Evolutionary conservation across 176 grass and related monocot genomes (phyloP), one percentile per base, ranked within the genome.

Genomic region (Cenchrus purpureus): DNA sequence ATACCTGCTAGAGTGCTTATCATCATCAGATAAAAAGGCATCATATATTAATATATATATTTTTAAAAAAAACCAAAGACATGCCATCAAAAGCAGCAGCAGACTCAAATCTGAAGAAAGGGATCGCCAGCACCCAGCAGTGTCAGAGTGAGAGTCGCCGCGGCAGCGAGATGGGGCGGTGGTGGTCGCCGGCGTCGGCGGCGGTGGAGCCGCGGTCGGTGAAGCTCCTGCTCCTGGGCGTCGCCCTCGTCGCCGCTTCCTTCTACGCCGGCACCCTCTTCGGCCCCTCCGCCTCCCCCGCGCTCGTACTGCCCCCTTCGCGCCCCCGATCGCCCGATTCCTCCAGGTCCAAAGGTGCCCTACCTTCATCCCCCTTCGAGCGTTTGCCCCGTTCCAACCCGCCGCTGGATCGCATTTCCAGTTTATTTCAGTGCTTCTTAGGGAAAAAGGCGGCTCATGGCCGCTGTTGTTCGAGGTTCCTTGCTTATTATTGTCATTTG

Each of bases 241-340:
- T 94, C 44, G 89, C 93, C 79, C 81, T 99, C 52, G 54, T 92
- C 71, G 65, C 90, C 5, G 82, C 90, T 48, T 86, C 90, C 40
- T 96, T 99, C 91, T 99, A 94, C 84, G 86, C 90, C 22, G 86
- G 97, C 74, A 94, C 94, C 19, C 84, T 99, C 61, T 96, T 99
- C 75, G 72, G 79, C 59, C 64, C 91, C 85, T 88, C 85, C 77
- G 22, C 82, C 32, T 74, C 86, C 60, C 22, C 81, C 0, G 28
- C 22, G 72, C 81, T 83, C 61, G 11, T 87, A 73, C 10, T 82
- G 50, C 77, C 63, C 50, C 68, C 69, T 7, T 32, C 58, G 14
- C 63, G 44, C 73, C n/a, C 79, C 71, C 57, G 31, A 32, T 83
- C 73, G 32, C 52, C 77, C 50, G 72, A 70, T 73, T 80, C 84